Evolutionary conservation across 352 stramenopile genomes (phyloP), one percentile per base, ranked within the genome.

Genomic region (Globisporangium splendens): DNA sequence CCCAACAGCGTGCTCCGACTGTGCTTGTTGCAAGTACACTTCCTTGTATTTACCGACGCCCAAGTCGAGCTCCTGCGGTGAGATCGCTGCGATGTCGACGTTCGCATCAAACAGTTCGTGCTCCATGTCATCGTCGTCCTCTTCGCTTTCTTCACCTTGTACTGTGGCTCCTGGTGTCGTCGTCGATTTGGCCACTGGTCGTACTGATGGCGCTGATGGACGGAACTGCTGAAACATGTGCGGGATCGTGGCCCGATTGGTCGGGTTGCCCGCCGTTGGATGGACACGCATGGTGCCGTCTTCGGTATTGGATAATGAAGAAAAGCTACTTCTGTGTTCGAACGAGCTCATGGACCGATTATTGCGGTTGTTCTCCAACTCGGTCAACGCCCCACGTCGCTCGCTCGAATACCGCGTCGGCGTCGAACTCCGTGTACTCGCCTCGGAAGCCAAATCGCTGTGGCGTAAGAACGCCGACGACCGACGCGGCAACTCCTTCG

Each of bases 171-270:
- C 54, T 14, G 58, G 47, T 11, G 65, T 49, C 39, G 62, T 18
- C 54, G 21, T 46, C 35, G 43, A 35, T 35, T 61, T 39, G 15
- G 22, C 21, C 13, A 15, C 31, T 44, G 44, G 13, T 38, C 46
- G 12, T 38, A 61, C 86, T 21, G 66, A 77, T 33, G 74, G 57
- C 17, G 75, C 71, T 17, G 59, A 68, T 48, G 72, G 72, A 1
- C 77, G 75, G 44, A 89, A 85, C 54, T 83, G 39, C 39, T 44
- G 73, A 39, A 87, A 88, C 69, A 87, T 83, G 54, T 77, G 75
- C n/a, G 76, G 74, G 43, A 78, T 78, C 43, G 67, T 65, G 3
- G 39, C 39, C 6, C 62, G 59, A 14, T 59, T 65, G 2, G 39
- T 33, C 8, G 59, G 59, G 12, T 59, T 62, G 14, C 41, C 15